Evolutionary conservation across 352 stramenopile species (phyloP), one percentile per base, ranked within the genome.

Genomic region (Saprolegnia diclina): DNA sequence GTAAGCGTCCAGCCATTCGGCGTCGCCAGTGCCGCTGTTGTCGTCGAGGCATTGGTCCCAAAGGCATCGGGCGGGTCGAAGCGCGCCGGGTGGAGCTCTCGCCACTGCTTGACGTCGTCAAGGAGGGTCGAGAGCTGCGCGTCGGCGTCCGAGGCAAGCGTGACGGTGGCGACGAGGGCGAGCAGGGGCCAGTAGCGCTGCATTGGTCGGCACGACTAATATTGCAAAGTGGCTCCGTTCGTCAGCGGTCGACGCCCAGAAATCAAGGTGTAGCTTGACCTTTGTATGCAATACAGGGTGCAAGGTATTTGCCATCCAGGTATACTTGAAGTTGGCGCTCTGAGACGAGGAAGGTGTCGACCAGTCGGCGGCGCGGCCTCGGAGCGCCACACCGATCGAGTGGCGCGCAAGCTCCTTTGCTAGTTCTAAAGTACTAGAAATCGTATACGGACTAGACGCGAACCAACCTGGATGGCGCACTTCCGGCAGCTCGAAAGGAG

Each of bases 251-350:
- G 42, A 48, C 42, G 18, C 13, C 18, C 24, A 59, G 52, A 40
- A 59, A 59, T 59, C 52, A 59, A 59, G 52, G 52, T 24, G 35
- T 42, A 40, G 3, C 35, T 59, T 40, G 35, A 24, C 4, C 1
- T 59, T 59, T 59, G 52, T 59, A 59, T 59, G 11, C 11, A n/a
- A 59, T 59, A 48, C 42, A 48, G 18, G 11, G 18, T n/a, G 13
- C 42, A 48, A 48, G 42, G 11, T 48, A 48, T 4, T n/a, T n/a
- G 42, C 13, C 42, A 48, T 48, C 42, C 18, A 7, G 42, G 42
- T 48, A n/a, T 48, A 48, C 13, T 48, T 48, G 42, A 48, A 48
- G 42, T 48, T 48, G 42, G 42, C 18, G 42, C 42, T n/a, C 13
- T 48, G 42, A 48, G 42, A 48, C 42, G 42, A 48, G 42, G 42